A percentile compares a stretch with the other conserved stretches of the same genome.
These are phyloP conservation scores for Coniochaeta hoffmannii DNA, from an alignment of 2,329 filamentous ascomycete genomes.

Conservation along the genomic window DNA sequence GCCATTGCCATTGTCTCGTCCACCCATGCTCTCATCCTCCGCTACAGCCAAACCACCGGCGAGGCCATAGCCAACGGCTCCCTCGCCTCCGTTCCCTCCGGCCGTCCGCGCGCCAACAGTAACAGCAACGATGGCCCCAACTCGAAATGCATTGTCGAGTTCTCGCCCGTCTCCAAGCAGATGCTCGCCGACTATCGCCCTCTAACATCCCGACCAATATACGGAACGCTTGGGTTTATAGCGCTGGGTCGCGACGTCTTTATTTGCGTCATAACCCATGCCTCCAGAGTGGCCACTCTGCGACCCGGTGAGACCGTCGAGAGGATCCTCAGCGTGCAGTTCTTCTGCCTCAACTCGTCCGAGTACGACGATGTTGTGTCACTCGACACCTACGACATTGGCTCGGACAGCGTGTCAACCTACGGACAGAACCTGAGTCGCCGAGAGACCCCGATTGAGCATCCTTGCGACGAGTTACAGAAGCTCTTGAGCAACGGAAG, in stretches of 20 bases:
- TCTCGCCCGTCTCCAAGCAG: constrained; percentile 55
- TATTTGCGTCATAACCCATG: constrained; percentile 78
- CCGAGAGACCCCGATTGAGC: constrained; percentile 66
- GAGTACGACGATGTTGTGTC: constrained; percentile 74
- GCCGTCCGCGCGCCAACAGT: constrained; percentile 32
- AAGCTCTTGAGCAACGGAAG: constrained; percentile 89
- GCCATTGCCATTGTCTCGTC: constrained; percentile 79
- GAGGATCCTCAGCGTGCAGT: constrained; percentile 79
- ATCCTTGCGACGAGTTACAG: constrained; percentile 84
- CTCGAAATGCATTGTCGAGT: constrained; percentile 81
- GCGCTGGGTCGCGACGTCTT: constrained; percentile 81
- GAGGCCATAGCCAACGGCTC: constrained; percentile 53
- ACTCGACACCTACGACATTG: constrained; percentile 43
- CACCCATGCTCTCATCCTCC: constrained; percentile 76
- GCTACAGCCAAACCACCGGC: constrained; percentile 61
- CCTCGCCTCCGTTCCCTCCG: constrained; percentile 42
- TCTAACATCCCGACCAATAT: constrained; percentile 65
- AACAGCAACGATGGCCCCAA: constrained; percentile 28
- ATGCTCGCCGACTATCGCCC: constrained; percentile 71
- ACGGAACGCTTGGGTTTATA: constrained; percentile 84
- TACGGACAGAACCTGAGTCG: constrained; percentile 50
- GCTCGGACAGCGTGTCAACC: constrained; percentile 38
- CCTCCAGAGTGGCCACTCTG: constrained; percentile 70
- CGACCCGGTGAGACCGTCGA: constrained; percentile 85
- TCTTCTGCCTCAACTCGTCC: constrained; percentile 82